Base-by-base conservation (phyloP, 1,284 basidiomycete species). In the Irpex sp. region DNA sequence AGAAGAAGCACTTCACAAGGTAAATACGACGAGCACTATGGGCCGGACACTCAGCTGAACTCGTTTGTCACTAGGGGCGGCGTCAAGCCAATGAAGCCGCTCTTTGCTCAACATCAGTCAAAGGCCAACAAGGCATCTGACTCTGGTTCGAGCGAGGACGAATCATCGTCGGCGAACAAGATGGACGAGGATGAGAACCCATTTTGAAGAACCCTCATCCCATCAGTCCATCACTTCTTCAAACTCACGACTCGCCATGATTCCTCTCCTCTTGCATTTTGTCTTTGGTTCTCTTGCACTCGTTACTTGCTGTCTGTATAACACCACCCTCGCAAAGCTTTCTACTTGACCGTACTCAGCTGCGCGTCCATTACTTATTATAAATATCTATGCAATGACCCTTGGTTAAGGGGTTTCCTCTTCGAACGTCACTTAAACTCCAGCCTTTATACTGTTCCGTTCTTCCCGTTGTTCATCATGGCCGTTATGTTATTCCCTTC, bases 1-100 rank as follows among this genome's bases (percentile, higher is more conserved):
- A 88, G 82, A 94, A 95, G 82, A 94, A 94, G 75, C 92, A 93
- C 68, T 97, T 96, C 70, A 78, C 76, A 58, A 96, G 93, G 94
- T 96, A 66, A 57, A 90, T 63, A 37, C 28, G 21, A 48, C 21
- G 23, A 33, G 14, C 16, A 35, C 21, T 6, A 7, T 52, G 28
- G 5, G 35, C 21, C 57, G 36, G 52, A 37, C 4, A 8, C 23
- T 35, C 7, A 45, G 12, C 37, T 45, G 36, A n/a, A 18, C 35
- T 28, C 62, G 56, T 58, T 57, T n/a, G 16, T 6, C 57, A 12
- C 14, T 45, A 45, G 14, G 16, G 23, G 87, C 70, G 81, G 79
- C 19, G 72, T 77, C 12, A 87, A 86, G 69, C 85, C 87, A 42
- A 80, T 84, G 67, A 73, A 72, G 4, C 78, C 80, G 58, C 79